A percentile compares a stretch with the other conserved stretches of the same genome.
Conservation (phyloP, 139 green algal species). For the Astrephomene gubernaculifera region DNA sequence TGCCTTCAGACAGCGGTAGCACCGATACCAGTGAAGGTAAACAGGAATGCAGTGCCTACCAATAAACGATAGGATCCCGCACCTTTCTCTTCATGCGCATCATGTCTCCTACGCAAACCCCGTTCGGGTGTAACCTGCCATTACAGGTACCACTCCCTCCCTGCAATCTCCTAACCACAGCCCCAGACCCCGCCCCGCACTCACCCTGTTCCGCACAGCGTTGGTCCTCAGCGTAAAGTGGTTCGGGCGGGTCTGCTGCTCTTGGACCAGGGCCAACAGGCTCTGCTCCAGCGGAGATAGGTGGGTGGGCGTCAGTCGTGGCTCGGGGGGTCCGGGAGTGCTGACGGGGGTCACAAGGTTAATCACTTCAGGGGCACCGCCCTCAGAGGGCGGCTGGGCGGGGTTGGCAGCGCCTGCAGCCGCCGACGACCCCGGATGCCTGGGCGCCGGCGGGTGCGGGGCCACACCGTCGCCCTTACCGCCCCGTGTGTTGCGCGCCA, state of each 20-base stretch:
- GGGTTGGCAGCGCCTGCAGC: not conserved
- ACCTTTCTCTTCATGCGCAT: no score
- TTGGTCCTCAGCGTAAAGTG: not conserved
- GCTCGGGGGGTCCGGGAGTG: not conserved
- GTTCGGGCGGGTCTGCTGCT: not conserved
- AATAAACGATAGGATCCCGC: no score
- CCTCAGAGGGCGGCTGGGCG: not conserved
- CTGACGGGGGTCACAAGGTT: not conserved
- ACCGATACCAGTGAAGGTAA: no score
- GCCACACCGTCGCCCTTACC: not conserved
- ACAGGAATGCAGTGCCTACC: no score
- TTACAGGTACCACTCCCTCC: no score
- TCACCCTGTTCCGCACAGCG: not conserved
- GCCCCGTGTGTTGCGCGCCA: conserved; percentile 3
- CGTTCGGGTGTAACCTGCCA: no score
- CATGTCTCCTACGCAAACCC: no score
- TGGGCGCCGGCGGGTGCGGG: not conserved
- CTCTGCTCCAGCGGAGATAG: not conserved
- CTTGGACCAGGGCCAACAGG: not conserved
- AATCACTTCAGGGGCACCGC: not conserved
- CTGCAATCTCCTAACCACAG: no score
- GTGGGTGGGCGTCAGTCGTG: not conserved
- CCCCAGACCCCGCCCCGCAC: no score
- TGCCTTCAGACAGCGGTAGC: no score
- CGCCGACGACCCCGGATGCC: not conserved